Base-by-base conservation (phyloP, 495 filamentous ascomycete species). In the Sphaerosporella brunnea region DNA sequence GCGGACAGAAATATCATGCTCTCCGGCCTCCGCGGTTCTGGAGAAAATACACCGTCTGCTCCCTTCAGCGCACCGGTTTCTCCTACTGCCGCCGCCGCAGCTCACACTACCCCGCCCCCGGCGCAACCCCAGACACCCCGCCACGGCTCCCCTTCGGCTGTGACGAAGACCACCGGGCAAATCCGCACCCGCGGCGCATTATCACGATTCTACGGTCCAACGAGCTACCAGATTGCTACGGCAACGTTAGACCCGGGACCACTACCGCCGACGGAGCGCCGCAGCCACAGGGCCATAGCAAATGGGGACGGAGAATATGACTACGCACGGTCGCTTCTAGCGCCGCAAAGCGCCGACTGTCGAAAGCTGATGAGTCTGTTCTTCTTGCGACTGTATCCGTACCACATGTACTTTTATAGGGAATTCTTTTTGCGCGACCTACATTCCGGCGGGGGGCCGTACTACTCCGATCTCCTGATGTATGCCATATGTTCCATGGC, bases 401-500 rank as follows among this genome's bases (percentile, higher is more conserved):
- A 59, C 45, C 54, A 56, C 34, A 64, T 64, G 62, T 56, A 53
- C 28, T 42, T 64, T 9, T 62, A 64, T 25, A 51, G 62, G 18
- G 62, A 64, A 23, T 61, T 51, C 18, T 64, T 64, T 20, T 39
- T 64, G 15, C 45, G 60, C 25, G 60, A 64, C 23, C 60, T 54
- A 5, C 51, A 62, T 30, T 49, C 51, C 13, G 60, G 60, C 13
- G 46, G 38, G 15, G 62, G 62, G 1, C 56, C 55, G 30, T 60
- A 64, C 30, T 62, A 64, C 32, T 64, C 62, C 1, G 62, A 64
- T 40, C 41, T 62, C 18, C 47, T 64, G 11, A 47, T 64, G 15
- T 64, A 62, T 45, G 53, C 62, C 16, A 60, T 64, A 11, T 64
- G 62, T 35, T 49, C 62, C 10, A 54, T 62, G 36, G 60, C 57